These are phyloP conservation scores for Aspergillus sojae DNA, from an alignment of 2,329 filamentous ascomycete genomes.

Conservation along the genomic window DNA sequence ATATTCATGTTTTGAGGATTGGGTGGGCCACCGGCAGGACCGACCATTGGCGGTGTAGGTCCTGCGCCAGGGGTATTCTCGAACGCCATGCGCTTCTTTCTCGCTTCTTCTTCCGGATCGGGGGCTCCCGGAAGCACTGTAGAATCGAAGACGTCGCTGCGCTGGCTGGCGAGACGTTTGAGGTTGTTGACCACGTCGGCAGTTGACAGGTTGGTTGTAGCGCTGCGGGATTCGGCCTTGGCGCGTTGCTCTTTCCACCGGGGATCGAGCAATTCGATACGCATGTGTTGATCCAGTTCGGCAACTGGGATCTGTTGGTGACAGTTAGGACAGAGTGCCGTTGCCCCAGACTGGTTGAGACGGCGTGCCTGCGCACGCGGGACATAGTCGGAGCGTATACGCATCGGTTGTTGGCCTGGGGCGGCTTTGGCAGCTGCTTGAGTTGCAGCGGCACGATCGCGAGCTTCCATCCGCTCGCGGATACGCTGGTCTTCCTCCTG, in stretches of 20 bases:
- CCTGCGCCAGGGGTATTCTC: conserved; percentile 30
- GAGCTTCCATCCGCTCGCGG: conserved; percentile 57
- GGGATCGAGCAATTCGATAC: conserved; percentile 91
- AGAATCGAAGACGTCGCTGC: conserved; percentile 81
- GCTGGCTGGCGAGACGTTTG: conserved; percentile 88
- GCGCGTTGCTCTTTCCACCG: conserved; percentile 95
- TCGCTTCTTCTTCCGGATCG: conserved; percentile 71
- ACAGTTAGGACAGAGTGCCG: conserved; percentile 86
- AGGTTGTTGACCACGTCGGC: conserved; percentile 90
- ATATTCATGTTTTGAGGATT: conserved; percentile 64
- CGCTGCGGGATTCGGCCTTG: conserved; percentile 80
- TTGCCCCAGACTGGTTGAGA: conserved; percentile 64
- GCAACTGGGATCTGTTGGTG: conserved; percentile 83
- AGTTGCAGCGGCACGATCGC: conserved; percentile 70
- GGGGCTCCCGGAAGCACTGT: conserved; percentile 55
- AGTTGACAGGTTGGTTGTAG: conserved; percentile 83
- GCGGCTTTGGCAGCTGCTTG: conserved; percentile 75
- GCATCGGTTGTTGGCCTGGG: conserved; percentile 65
- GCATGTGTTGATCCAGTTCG: conserved; percentile 90
- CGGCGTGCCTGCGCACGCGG: conserved; percentile 76
- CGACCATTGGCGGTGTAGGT: conserved; percentile 31
- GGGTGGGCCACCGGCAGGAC: conserved; percentile 31
- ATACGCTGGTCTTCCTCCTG: conserved; percentile 66
- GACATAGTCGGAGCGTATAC: conserved; percentile 91
- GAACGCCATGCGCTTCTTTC: conserved; percentile 73